phyloP scores from a whole-genome alignment of 805 yeast species.

The Kodamaea sagamina region DNA sequence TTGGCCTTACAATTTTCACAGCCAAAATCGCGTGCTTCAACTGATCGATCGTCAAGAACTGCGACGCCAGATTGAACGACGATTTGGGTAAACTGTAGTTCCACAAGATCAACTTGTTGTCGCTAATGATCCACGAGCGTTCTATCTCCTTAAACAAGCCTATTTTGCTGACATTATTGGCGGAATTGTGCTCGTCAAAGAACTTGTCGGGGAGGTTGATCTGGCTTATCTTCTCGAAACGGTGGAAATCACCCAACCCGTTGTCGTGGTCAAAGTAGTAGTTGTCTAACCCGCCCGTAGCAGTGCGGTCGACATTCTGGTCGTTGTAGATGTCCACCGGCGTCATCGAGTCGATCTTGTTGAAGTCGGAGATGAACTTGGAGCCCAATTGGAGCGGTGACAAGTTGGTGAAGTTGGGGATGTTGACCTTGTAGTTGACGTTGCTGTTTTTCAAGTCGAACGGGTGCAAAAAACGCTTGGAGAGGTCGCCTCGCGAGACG shows the following conservation, averaged over 20 bases:
- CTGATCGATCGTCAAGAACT: slow-evolving; percentile 80
- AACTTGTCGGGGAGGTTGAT: slow-evolving; percentile 79
- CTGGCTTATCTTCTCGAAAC: slow-evolving; percentile 72
- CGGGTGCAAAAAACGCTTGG: slow-evolving; percentile 38
- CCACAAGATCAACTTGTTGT: slow-evolving; percentile 83
- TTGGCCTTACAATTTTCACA: slow-evolving; percentile 79
- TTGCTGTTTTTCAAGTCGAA: slow-evolving; percentile 38
- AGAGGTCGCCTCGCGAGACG: slow-evolving; percentile 22
- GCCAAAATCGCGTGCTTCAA: slow-evolving; percentile 74
- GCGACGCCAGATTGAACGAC: slow-evolving; percentile 44
- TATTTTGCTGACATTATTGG: slow-evolving; percentile 69
- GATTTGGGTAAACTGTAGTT: slow-evolving; percentile 62
- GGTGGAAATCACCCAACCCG: slow-evolving; percentile 57
- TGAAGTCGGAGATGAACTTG: slow-evolving; percentile 61
- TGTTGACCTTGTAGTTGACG: slow-evolving; percentile 44
- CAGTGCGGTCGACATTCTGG: slow-evolving; percentile 52
- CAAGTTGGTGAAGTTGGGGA: slow-evolving; percentile 52
- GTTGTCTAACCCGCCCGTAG: slow-evolving; percentile 54
- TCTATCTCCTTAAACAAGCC: slow-evolving; percentile 81
- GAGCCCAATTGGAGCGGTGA: slow-evolving; percentile 61
- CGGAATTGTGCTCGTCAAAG: slow-evolving; percentile 66
- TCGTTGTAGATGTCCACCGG: slow-evolving; percentile 58
- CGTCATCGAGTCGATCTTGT: slow-evolving; percentile 56
- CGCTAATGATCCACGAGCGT: slow-evolving; percentile 84
- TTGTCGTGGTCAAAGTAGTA: slow-evolving; percentile 54